Evolutionary conservation across 73 alveolate genomes (phyloP).

Genomic region (Paramecium tetraurelia): DNA sequence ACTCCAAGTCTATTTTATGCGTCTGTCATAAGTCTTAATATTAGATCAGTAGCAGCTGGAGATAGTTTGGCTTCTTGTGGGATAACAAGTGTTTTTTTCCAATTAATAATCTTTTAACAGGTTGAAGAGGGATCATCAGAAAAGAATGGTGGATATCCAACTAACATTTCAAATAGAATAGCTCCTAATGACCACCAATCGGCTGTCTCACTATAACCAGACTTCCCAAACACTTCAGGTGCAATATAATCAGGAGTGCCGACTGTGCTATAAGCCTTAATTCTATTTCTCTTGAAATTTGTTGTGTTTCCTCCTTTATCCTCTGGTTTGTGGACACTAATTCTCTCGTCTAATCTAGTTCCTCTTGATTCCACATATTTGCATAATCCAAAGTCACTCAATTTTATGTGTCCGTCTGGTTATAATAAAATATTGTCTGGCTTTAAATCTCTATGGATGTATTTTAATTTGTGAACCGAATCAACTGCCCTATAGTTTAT

Average conservation of each 20-base stretch:
- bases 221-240: conserved; percentile 95
- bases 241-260: conserved; percentile 99
- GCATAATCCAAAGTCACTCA: conserved; percentile 74
- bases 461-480: conserved; percentile 86
- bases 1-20: conserved; percentile 78
- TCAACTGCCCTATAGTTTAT: conserved; percentile 74
- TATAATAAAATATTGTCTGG: conserved; percentile 86
- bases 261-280: conserved; percentile 66
- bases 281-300: conserved; percentile 50
- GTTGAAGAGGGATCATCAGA: conserved; percentile 86
- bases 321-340: conserved; percentile 52
- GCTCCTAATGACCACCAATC: conserved; percentile 97
- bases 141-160: conserved; percentile 92
- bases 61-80: conserved; percentile 83
- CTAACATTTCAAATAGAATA: conserved; percentile 88
- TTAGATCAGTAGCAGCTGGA: conserved; percentile 81
- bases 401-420: conserved; percentile 83
- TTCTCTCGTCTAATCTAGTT: conserved; percentile 58
- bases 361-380: conserved; percentile 57
- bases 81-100: conserved; percentile 81
- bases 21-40: conserved; percentile 76
- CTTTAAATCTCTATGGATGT: conserved; percentile 87
- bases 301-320: neutral
- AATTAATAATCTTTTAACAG: conserved; percentile 81
- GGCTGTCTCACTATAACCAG: conserved; percentile 78